Evolutionary conservation across 768 basidiomycete species (phyloP).

Genomic region (Suillus luteus): DNA sequence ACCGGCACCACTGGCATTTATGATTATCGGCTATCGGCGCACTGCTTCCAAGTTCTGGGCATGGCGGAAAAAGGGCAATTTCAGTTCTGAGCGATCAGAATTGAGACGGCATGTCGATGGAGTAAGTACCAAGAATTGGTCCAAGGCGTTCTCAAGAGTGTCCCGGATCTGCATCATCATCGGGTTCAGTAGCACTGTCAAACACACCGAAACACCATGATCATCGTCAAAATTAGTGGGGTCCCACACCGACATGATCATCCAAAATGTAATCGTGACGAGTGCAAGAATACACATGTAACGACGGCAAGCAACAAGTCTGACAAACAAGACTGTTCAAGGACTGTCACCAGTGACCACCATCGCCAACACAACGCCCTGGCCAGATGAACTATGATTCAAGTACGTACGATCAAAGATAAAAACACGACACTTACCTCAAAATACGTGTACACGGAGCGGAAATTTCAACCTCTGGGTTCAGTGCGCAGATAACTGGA

Average conservation of each 20-base stretch:
- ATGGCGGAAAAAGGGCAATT: background rate
- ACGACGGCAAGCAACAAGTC: conserved; percentile 8
- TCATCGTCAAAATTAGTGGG: background rate
- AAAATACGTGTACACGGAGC: background rate
- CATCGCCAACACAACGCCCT: background rate
- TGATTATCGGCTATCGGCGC: background rate
- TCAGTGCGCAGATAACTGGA: conserved; percentile 5
- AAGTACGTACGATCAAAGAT: conserved; percentile 5
- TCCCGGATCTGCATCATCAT: background rate
- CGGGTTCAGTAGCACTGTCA: background rate
- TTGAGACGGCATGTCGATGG: background rate
- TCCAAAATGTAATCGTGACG: conserved; percentile 2
- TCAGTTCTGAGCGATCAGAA: background rate
- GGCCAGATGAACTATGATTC: background rate
- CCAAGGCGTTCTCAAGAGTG: background rate
- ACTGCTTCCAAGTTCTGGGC: background rate
- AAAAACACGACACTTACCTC: conserved; percentile 18
- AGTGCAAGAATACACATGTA: conserved; percentile 9
- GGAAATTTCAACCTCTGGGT: background rate
- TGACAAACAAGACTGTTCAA: conserved; percentile 2
- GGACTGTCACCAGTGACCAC: background rate
- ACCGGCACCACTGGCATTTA: background rate
- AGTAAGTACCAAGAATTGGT: background rate
- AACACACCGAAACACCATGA: background rate
- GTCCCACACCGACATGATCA: background rate